These are phyloP conservation scores for Scutellaria barbata DNA, from an alignment of 257 asterid species.

Conservation along the genomic window DNA sequence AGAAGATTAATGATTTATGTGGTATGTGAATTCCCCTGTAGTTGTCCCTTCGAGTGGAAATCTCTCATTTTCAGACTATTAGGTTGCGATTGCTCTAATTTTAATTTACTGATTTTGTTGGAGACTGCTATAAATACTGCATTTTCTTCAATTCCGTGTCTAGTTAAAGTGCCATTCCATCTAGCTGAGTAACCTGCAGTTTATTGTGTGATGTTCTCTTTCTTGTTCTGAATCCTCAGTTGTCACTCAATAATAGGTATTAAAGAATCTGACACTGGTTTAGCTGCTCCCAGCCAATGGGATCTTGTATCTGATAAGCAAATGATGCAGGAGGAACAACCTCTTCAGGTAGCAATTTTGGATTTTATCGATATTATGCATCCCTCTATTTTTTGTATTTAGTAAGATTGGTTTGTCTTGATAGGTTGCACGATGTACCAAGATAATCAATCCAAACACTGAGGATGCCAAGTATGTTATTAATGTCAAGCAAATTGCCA, in stretches of 20 bases:
- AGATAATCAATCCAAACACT: conserved; percentile 86
- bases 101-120: neutral
- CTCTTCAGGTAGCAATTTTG: conserved; percentile 69
- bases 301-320: conserved; percentile 98
- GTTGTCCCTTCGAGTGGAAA: neutral
- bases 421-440: conserved; percentile 94
- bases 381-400: neutral
- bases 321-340: conserved; percentile 99
- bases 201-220: neutral
- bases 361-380: neutral
- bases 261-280: conserved; percentile 94
- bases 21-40: conserved; percentile 48
- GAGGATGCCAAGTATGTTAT: conserved; percentile 85
- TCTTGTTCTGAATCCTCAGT: neutral
- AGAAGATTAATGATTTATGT: conserved; percentile 86
- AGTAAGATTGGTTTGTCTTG: conserved; percentile 16
- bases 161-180: neutral
- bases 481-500: conserved; percentile 74
- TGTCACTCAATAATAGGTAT: conserved; percentile 56
- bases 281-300: conserved; percentile 99
- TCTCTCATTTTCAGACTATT: conserved; percentile 6
- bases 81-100: neutral
- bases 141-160: neutral
- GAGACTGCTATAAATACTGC: neutral
- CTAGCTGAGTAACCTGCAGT: neutral